A percentile compares a stretch with the other conserved stretches of the same genome.
phyloP scores from a whole-genome alignment of 768 basidiomycete species.

The Lentinula guzmanii region DNA sequence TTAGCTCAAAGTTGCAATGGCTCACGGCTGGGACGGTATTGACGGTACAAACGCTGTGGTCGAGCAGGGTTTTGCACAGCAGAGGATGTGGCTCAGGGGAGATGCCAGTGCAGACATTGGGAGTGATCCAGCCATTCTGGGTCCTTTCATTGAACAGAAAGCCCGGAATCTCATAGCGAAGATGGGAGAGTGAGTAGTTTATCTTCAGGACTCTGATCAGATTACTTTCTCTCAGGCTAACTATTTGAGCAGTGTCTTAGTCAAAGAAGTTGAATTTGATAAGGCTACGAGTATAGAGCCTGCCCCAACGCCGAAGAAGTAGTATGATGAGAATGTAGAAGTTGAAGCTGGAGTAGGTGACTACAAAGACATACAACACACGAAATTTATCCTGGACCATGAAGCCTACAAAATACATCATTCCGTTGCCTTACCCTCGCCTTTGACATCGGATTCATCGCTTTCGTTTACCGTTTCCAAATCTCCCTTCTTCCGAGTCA shows the following conservation, averaged over 20 bases:
- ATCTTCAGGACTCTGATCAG: neutral
- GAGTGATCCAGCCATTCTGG: slow-evolving; percentile 2
- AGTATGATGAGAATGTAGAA: neutral
- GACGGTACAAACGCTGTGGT: slow-evolving; percentile 29
- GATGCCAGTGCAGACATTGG: slow-evolving; percentile 1
- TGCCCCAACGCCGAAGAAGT: neutral
- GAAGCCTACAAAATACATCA: neutral
- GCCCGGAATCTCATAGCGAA: slow-evolving; percentile 25
- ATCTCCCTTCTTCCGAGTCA: neutral
- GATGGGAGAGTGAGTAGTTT: slow-evolving; percentile 22
- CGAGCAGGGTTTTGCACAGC: slow-evolving; percentile 32
- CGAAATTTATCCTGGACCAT: too few species aligned
- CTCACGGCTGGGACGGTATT: slow-evolving; percentile 27
- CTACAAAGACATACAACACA: too few species aligned
- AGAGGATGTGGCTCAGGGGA: slow-evolving; percentile 27
- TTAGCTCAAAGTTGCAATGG: slow-evolving; percentile 22
- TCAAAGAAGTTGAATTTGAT: neutral
- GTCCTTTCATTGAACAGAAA: slow-evolving; percentile 44
- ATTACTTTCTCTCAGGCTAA: neutral
- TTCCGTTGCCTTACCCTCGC: neutral
- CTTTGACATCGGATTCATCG: neutral
- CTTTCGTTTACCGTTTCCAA: too few species aligned
- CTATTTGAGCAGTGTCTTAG: neutral
- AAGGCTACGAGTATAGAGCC: neutral
- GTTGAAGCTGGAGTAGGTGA: too few species aligned